Evolutionary conservation across 2,329 filamentous ascomycete genomes (phyloP).

Genomic region (Gaeumannomyces tritici): DNA sequence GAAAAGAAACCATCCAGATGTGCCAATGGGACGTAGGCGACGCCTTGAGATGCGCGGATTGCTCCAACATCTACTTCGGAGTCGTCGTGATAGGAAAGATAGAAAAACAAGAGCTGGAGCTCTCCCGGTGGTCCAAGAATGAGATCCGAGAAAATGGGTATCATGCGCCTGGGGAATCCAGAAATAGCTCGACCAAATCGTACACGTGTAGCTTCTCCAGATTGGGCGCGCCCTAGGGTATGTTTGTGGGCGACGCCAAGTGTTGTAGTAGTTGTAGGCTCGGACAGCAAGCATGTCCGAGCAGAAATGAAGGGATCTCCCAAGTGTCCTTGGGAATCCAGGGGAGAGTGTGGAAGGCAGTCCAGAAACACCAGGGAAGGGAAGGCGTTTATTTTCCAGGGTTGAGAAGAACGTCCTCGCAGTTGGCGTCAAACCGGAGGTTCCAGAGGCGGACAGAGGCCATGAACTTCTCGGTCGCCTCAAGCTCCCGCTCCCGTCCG

Average conservation of each 20-base stretch:
- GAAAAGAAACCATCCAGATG: background rate
- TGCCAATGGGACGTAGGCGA: background rate
- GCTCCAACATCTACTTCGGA: too few species aligned
- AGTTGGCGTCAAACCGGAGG: conserved; percentile 91
- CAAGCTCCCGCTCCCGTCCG: conserved; percentile 79
- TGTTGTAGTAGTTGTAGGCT: background rate
- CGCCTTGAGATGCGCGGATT: too few species aligned
- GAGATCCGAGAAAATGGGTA: background rate
- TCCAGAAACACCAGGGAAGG: background rate
- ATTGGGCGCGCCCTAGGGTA: background rate
- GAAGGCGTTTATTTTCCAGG: conserved; percentile 39
- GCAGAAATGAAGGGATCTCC: background rate
- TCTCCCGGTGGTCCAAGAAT: background rate
- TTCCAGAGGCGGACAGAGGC: conserved; percentile 79
- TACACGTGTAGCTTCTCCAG: background rate
- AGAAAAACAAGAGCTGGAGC: background rate
- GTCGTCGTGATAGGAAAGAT: background rate
- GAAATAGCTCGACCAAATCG: background rate
- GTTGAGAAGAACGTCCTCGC: conserved; percentile 70
- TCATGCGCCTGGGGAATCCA: background rate
- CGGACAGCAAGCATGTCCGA: background rate
- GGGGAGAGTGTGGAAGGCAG: background rate
- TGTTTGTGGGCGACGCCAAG: background rate
- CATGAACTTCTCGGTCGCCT: conserved; percentile 90
- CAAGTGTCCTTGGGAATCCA: background rate